phyloP scores from a whole-genome alignment of 495 filamentous ascomycete genomes.

The Xylaria nigripes region DNA sequence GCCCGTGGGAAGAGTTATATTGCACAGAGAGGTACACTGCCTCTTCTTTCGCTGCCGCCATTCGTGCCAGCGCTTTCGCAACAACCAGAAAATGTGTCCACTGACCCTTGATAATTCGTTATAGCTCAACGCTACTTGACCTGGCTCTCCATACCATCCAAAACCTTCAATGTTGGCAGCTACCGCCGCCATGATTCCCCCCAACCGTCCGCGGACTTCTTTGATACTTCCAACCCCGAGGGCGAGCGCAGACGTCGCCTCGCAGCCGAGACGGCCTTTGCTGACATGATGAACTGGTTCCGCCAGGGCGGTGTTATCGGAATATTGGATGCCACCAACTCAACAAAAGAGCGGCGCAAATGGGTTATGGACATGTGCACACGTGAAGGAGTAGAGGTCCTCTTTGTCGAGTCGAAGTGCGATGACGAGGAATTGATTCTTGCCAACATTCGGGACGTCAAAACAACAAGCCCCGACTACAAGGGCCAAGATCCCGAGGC shows the following conservation, averaged over 20 bases:
- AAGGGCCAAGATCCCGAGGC: conserved; percentile 84
- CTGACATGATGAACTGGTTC: conserved; percentile 93
- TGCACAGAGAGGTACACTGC: conserved; percentile 76
- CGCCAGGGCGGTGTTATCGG: conserved; percentile 67
- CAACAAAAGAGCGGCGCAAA: conserved; percentile 73
- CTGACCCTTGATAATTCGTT: conserved; percentile 1
- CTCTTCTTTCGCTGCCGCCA: conserved; percentile 2
- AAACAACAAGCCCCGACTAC: conserved; percentile 94
- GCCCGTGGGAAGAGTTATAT: conserved; percentile 95
- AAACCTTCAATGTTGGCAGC: conserved; percentile 92
- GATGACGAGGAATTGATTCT: conserved; percentile 92
- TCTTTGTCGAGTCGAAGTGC: conserved; percentile 94
- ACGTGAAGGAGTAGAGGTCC: conserved; percentile 69
- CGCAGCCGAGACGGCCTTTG: conserved; percentile 81
- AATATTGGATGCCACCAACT: conserved; percentile 93
- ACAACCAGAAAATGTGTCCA: background rate
- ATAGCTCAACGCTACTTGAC: conserved; percentile 87
- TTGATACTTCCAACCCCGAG: conserved; percentile 77
- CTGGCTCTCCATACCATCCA: conserved; percentile 89
- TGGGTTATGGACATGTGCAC: conserved; percentile 79
- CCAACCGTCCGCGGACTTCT: conserved; percentile 83
- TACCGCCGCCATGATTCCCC: conserved; percentile 85
- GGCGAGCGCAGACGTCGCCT: conserved; percentile 81
- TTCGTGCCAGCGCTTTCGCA: background rate
- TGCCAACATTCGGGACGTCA: conserved; percentile 95